Evolutionary conservation across 176 grass and related monocot genomes (phyloP).

Genomic region (Rhynchospora tenuis): DNA sequence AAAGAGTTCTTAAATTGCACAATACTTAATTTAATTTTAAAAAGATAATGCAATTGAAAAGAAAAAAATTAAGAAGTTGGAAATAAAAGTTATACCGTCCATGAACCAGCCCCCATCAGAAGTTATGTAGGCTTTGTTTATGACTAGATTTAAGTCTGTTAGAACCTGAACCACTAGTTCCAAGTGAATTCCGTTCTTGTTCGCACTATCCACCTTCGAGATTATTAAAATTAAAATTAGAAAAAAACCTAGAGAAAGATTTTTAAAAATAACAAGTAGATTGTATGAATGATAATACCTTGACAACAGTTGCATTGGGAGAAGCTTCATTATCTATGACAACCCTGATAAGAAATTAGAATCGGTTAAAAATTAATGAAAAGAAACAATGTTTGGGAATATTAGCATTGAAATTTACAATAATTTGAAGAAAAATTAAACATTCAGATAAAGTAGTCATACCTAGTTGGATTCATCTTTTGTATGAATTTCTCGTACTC

Average conservation of each 20-base stretch:
- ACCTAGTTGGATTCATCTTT: conserved; percentile 90
- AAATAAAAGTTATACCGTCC: conserved; percentile 44
- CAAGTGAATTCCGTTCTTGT: conserved; percentile 68
- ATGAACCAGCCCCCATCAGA: conserved; percentile 84
- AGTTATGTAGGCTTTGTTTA: conserved; percentile 72
- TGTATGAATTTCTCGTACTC: conserved; percentile 82
- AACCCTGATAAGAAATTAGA: conserved; percentile 31
- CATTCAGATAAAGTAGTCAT: neutral
- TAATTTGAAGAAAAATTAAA: conserved; percentile 8
- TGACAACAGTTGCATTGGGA: conserved; percentile 53
- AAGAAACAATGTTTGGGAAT: neutral
- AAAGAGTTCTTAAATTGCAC: conserved; percentile 8
- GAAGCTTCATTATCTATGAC: conserved; percentile 57
- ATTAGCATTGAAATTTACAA: neutral
- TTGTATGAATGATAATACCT: conserved; percentile 33
- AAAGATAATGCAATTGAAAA: neutral
- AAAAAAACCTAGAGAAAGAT: neutral
- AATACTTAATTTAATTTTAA: neutral
- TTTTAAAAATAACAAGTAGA: neutral
- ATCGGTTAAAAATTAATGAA: neutral
- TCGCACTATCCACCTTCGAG: conserved; percentile 57
- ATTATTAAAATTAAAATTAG: neutral
- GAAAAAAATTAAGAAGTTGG: neutral
- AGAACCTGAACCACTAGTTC: conserved; percentile 78
- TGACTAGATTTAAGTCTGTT: conserved; percentile 70